Base-by-base conservation (phyloP, 2,329 filamentous ascomycete species). In the Neofusicoccum umdonicola region DNA sequence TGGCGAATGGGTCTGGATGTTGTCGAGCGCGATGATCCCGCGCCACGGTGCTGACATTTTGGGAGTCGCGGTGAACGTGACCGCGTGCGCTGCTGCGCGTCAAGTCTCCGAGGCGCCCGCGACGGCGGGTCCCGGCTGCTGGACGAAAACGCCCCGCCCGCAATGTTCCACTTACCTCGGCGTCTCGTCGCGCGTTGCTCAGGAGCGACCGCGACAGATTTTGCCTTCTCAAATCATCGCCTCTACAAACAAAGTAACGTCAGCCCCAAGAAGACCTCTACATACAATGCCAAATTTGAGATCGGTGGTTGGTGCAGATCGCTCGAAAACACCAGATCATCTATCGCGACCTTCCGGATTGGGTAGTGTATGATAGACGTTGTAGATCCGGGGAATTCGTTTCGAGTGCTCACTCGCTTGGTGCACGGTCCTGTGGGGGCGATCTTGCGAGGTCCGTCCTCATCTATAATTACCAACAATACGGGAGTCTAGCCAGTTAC, bases 351-450 rank as follows among this genome's bases (percentile, higher is more conserved):
- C 31, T 60, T 60, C 56, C 56, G 17, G 4, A 60, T 47, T 13
- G 15, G 42, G 56, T 44, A 60, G 56, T 47, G n/a, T 19, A n/a
- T 47, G 56, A 60, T 27, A 17, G 31, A 34, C 41, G 27, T 12
- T 47, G 56, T 22, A 60, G 42, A 60, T 60, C 56, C 42, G 56
- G 56, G 56, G 56, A 60, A 47, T 37, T 13, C 22, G n/a, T 15
- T 31, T 31, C 27, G 56, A 47, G 15, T 12, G 42, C 37, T 19
- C 56, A 44, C 31, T 15, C 41, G 42, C n/a, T 27, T 35, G 11
- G 56, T 11, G 56, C 56, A 60, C 56, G 31, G 42, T 19, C 17
- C 15, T 35, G 13, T 22, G 39, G 54, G 39, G 42, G 19, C 12
- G 22, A 35, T 11, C 4, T 17, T 17, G 3, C 15, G n/a, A 45